phyloP scores from a whole-genome alignment of 306 rosid species.

The Rubus parviflorus region DNA sequence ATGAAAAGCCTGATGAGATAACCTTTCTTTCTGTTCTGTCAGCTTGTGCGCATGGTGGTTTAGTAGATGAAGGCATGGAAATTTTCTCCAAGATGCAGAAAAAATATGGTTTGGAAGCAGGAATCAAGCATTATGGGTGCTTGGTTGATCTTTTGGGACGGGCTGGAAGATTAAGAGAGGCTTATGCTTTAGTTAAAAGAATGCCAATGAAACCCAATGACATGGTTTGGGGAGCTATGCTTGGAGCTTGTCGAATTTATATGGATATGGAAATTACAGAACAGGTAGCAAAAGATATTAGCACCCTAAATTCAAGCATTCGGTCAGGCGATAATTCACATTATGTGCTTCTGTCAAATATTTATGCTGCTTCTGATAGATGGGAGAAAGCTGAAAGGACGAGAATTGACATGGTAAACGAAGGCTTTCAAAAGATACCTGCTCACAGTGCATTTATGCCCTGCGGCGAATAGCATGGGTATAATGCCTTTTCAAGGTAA shows the following conservation, averaged over 20 bases:
- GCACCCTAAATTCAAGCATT: slow-evolving; percentile 19
- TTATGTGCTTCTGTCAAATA: slow-evolving; percentile 58
- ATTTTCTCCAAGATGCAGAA: slow-evolving; percentile 56
- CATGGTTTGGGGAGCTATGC: slow-evolving; percentile 62
- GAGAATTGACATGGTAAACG: slow-evolving; percentile 35
- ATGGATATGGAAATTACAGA: slow-evolving; percentile 55
- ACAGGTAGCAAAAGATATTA: slow-evolving; percentile 36
- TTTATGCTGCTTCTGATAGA: slow-evolving; percentile 60
- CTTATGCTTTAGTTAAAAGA: slow-evolving; percentile 44
- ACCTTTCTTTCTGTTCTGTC: slow-evolving; percentile 63
- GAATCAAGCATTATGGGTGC: slow-evolving; percentile 62
- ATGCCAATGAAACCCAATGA: slow-evolving; percentile 65
- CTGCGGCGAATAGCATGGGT: background rate
- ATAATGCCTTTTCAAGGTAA: background rate
- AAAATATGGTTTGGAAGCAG: slow-evolving; percentile 42
- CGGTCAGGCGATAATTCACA: slow-evolving; percentile 30
- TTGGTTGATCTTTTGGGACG: slow-evolving; percentile 70
- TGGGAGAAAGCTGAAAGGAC: slow-evolving; percentile 69
- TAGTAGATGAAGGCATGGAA: slow-evolving; percentile 50
- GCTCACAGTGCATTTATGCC: slow-evolving; percentile 46
- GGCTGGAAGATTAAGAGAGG: slow-evolving; percentile 62
- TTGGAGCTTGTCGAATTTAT: slow-evolving; percentile 69
- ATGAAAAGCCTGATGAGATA: slow-evolving; percentile 50
- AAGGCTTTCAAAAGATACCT: slow-evolving; percentile 46
- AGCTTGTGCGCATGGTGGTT: slow-evolving; percentile 66